Conservation (phyloP, 768 basidiomycete species). For the Terana coerulea region DNA sequence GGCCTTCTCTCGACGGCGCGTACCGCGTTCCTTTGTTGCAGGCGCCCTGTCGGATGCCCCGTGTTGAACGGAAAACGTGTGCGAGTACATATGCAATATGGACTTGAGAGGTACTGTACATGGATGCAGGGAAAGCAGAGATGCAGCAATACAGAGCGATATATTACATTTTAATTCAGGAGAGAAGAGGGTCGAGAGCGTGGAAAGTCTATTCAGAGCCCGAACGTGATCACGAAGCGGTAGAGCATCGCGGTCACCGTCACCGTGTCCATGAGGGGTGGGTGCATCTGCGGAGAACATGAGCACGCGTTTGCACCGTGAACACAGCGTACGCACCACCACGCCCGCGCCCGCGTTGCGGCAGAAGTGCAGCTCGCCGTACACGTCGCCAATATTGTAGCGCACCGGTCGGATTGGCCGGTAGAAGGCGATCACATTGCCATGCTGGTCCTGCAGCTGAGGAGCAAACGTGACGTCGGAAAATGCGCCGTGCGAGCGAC, state of each 20-base stretch:
- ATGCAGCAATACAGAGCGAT: background rate
- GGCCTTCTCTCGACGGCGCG: slow-evolving; percentile 1
- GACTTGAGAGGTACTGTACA: slow-evolving; percentile 12
- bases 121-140: slow-evolving; percentile 2
- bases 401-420: slow-evolving; percentile 73
- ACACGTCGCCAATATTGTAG: slow-evolving; percentile 84
- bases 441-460: slow-evolving; percentile 71
- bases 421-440: slow-evolving; percentile 74
- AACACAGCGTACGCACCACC: slow-evolving; percentile 49
- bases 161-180: slow-evolving; percentile 17
- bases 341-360: slow-evolving; percentile 77
- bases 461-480: slow-evolving; percentile 6
- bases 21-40: slow-evolving; percentile 3
- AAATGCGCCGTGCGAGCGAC: slow-evolving; percentile 6
- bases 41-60: too few relatives aligned
- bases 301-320: slow-evolving; percentile 8
- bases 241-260: slow-evolving; percentile 84
- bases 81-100: slow-evolving; percentile 13
- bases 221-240: slow-evolving; percentile 62
- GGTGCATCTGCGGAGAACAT: slow-evolving; percentile 57
- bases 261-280: slow-evolving; percentile 87
- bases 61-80: background rate
- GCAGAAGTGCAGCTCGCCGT: slow-evolving; percentile 81
- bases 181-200: slow-evolving; percentile 10
- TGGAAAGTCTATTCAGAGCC: slow-evolving; percentile 32